Conservation (phyloP, 2,329 filamentous ascomycete species). For the Exophiala viscosa region DNA sequence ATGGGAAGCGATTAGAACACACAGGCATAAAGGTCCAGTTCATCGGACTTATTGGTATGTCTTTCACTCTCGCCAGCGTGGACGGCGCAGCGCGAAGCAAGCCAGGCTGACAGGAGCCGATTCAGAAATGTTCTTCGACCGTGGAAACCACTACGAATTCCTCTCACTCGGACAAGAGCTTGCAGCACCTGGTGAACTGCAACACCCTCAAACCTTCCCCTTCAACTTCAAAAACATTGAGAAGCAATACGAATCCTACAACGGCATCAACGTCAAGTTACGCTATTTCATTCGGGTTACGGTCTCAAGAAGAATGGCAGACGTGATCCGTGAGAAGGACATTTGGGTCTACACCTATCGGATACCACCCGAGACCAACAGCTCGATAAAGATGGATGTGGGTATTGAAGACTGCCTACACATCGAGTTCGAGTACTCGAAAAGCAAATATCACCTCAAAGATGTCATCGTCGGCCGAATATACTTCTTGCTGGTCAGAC, state of each 20-base stretch:
- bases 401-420: conserved; percentile 98
- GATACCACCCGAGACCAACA: conserved; percentile 97
- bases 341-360: conserved; percentile 99
- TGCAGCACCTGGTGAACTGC: conserved; percentile 91
- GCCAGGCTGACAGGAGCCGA: conserved; percentile 3
- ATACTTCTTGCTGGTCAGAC: conserved; percentile 91
- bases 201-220: conserved; percentile 96
- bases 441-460: conserved; percentile 98
- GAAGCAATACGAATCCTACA: conserved; percentile 99
- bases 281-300: conserved; percentile 98
- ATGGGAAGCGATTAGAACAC: conserved; percentile 96
- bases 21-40: conserved; percentile 99
- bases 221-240: conserved; percentile 99
- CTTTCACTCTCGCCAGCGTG: conserved; percentile 14
- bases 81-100: neutral
- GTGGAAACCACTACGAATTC: conserved; percentile 98
- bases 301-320: conserved; percentile 92
- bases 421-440: conserved; percentile 99
- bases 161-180: conserved; percentile 95
- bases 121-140: conserved; percentile 98
- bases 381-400: conserved; percentile 99
- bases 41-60: conserved; percentile 88
- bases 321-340: conserved; percentile 98
- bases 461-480: conserved; percentile 98
- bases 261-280: conserved; percentile 98